Conservation (phyloP, 441 rosid genomes). For the Mallotus japonicus region DNA sequence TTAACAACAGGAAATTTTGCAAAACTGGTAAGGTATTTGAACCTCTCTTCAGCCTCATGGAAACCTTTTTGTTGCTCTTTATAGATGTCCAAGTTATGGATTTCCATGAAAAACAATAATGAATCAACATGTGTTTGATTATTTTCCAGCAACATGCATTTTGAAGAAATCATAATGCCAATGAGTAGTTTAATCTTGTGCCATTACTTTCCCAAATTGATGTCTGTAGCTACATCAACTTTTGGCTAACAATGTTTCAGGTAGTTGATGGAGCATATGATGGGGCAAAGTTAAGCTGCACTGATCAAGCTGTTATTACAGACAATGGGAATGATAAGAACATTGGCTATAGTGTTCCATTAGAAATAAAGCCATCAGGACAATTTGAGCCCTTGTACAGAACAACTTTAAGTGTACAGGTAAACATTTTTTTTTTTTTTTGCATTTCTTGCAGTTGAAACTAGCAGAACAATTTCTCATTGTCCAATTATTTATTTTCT, state of each 20-base stretch:
- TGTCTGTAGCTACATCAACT: neutral
- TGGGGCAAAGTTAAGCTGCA: slow-evolving; percentile 58
- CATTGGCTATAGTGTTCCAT: slow-evolving; percentile 58
- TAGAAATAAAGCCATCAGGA: slow-evolving; percentile 89
- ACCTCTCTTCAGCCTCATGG: slow-evolving; percentile 35
- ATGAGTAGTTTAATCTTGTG: neutral
- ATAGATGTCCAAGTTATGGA: neutral
- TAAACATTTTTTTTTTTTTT: slow-evolving; percentile 23
- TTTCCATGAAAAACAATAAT: neutral
- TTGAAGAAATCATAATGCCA: neutral
- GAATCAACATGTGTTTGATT: neutral
- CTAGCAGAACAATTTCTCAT: neutral
- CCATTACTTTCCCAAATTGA: neutral
- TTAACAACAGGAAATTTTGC: slow-evolving; percentile 84
- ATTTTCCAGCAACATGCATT: no score
- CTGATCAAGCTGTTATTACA: slow-evolving; percentile 71
- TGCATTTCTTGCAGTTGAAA: neutral
- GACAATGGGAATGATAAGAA: slow-evolving; percentile 56
- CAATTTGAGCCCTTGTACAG: slow-evolving; percentile 93
- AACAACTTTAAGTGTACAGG: slow-evolving; percentile 79
- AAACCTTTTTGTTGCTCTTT: neutral
- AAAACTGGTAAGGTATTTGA: slow-evolving; percentile 95
- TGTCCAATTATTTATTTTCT: no score
- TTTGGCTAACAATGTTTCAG: slow-evolving; percentile 31
- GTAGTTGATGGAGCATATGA: slow-evolving; percentile 80